Evolutionary conservation across 345 rosid species (phyloP).

Genomic region (Iberis pinnata): DNA sequence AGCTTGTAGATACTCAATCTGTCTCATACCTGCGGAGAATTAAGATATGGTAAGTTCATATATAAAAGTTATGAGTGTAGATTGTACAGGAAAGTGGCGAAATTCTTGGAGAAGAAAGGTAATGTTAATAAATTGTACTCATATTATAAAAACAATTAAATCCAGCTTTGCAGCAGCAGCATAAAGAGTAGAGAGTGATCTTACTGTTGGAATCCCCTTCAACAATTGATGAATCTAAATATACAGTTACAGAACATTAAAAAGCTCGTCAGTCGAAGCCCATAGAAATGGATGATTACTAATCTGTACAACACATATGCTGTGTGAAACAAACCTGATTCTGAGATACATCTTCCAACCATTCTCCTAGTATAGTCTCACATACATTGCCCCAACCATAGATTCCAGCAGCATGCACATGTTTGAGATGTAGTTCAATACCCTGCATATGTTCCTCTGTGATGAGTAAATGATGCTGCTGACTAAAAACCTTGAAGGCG

Average conservation of each 20-base stretch:
- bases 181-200: conserved; percentile 72
- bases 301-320: too few relatives aligned
- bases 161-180: conserved; percentile 72
- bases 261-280: conserved; percentile 10
- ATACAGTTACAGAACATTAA: conserved; percentile 7
- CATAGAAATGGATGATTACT: too few relatives aligned
- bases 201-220: conserved; percentile 67
- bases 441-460: conserved; percentile 55
- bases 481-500: conserved; percentile 11
- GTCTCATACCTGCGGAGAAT: too few relatives aligned
- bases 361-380: conserved; percentile 77
- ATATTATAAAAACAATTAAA: too few relatives aligned
- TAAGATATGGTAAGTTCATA: too few relatives aligned
- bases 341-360: conserved; percentile 94
- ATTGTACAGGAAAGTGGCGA: too few relatives aligned
- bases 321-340: conserved; percentile 66
- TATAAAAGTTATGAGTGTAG: too few relatives aligned
- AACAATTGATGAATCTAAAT: conserved; percentile 64
- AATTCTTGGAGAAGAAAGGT: too few relatives aligned
- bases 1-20: too few relatives aligned
- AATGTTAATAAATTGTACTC: too few relatives aligned
- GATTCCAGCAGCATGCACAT: conserved; percentile 75
- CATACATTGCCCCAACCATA: conserved; percentile 83
- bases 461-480: conserved; percentile 16
- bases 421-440: conserved; percentile 81